Evolutionary conservation across 2,329 filamentous ascomycete genomes (phyloP), one percentile per base, ranked within the genome.

Genomic region (Amauroascus verrucosus): DNA sequence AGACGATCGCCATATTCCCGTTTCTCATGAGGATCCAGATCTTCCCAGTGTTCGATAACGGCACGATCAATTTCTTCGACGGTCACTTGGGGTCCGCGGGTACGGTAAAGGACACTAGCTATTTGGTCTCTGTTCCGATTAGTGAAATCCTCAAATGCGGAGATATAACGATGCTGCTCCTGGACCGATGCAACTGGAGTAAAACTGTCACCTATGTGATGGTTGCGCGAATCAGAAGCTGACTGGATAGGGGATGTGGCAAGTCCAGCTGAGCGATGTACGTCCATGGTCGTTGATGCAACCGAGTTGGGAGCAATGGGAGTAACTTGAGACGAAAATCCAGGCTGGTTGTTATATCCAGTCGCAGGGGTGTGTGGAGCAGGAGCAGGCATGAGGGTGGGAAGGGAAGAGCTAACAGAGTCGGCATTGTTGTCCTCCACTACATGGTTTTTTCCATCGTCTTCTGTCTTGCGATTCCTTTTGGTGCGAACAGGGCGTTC

Each of bases 401-500:
- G 68, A 48, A 70, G 61, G 30, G 56, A 53, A 32, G 60, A 58
- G n/a, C 53, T 58, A 53, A 57, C 56, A 51, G 53, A 54, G 37
- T 54, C 49, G 44, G 58, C 57, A 38, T 60, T 63, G 8, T 51
- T 48, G 33, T 55, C 53, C 26, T 59, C 60, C 26, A 55, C 59
- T 2, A 51, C 54, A 37, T 59, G 38, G 8, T 63, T 62, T 7
- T 66, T 63, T 9, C 64, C 62, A n/a, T 58, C 58, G 30, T 64
- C 54, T 35, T 70, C 70, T 11, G 67, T 65, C 56, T 70, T 71
- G 43, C 69, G 68, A 44, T 65, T 70, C 56, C 68, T 68, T 57
- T 73, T 73, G 18, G 68, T 64, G 54, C 72, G 70, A 43, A 74
- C 67, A 6, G 72, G 72, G 47, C 72, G 66, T 64, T 75, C 72